A percentile compares a stretch with the other conserved stretches of the same genome.
Evolutionary conservation across 345 rosid species (phyloP).

Genomic region (Pelargonium nanum): DNA sequence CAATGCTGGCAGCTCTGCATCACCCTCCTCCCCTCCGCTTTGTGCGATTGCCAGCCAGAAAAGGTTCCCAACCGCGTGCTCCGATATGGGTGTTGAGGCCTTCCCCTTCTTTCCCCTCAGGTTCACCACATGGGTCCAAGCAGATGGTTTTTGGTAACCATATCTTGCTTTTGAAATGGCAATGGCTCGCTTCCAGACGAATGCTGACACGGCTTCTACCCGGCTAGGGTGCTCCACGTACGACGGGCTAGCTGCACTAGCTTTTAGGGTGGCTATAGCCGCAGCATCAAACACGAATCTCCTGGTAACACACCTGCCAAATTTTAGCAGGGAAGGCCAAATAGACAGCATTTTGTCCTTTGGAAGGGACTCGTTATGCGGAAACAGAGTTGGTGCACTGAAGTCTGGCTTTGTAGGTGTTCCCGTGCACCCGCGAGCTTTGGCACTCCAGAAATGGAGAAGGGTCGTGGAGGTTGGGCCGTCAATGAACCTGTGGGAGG

Average conservation of each 20-base stretch:
- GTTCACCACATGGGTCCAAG: slow-evolving; percentile 24
- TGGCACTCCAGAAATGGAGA: slow-evolving; percentile 31
- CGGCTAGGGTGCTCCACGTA: slow-evolving; percentile 29
- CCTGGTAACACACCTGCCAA: slow-evolving; percentile 15
- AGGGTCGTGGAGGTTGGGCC: slow-evolving; percentile 26
- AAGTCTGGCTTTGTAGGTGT: slow-evolving; percentile 19
- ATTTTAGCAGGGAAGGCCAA: slow-evolving; percentile 5
- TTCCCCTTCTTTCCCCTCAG: slow-evolving; percentile 18
- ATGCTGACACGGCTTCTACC: slow-evolving; percentile 41
- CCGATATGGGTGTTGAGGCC: slow-evolving; percentile 17
- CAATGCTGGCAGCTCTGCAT: slow-evolving; percentile 7
- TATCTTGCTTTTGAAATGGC: slow-evolving; percentile 17
- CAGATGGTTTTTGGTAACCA: slow-evolving; percentile 17
- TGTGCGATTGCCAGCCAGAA: slow-evolving; percentile 16
- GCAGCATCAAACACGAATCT: slow-evolving; percentile 37
- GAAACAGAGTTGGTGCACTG: slow-evolving; percentile 25
- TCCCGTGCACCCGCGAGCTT: slow-evolving; percentile 7
- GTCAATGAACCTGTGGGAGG: slow-evolving; percentile 40
- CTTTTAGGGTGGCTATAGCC: slow-evolving; percentile 24
- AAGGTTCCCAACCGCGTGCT: slow-evolving; percentile 34
- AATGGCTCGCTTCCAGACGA: slow-evolving; percentile 31
- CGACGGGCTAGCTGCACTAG: slow-evolving; percentile 18
- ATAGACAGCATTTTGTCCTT: background rate
- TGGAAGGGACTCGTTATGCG: background rate
- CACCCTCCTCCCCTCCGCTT: background rate